A percentile compares a stretch with the other conserved stretches of the same genome.
Conservation (phyloP, 2,329 filamentous ascomycete genomes). For the Stemphylium vesicarium region DNA sequence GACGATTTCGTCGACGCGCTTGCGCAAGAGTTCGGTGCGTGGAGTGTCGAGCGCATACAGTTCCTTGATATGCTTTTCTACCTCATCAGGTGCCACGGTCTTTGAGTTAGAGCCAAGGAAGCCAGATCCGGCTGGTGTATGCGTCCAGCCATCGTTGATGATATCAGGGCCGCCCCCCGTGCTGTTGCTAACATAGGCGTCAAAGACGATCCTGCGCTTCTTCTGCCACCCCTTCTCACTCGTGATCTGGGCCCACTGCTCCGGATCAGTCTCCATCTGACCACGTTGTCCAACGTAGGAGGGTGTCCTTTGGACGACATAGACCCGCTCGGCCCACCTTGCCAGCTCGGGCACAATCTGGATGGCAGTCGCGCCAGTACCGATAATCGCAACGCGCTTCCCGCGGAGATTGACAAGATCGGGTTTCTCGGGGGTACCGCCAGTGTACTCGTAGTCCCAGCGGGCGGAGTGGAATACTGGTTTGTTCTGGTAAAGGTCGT, state of each 20-base stretch:
- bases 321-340: constrained; percentile 58
- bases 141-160: constrained; percentile 59
- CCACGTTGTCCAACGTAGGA: constrained; percentile 49
- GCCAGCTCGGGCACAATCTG: constrained; percentile 50
- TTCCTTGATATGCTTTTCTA: not conserved
- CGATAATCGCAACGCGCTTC: constrained; percentile 44
- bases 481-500: constrained; percentile 18
- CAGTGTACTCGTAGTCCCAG: constrained; percentile 36
- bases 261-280: constrained; percentile 20
- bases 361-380: constrained; percentile 42
- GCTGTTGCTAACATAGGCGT: constrained; percentile 17
- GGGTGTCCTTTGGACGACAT: constrained; percentile 64
- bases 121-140: constrained; percentile 20
- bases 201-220: constrained; percentile 54
- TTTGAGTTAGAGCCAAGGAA: constrained; percentile 20
- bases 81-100: constrained; percentile 4
- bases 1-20: constrained; percentile 54
- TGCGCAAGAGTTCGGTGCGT: constrained; percentile 52
- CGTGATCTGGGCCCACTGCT: not conserved
- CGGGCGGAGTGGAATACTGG: constrained; percentile 40
- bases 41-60: not conserved
- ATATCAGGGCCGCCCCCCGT: constrained; percentile 44
- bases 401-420: constrained; percentile 43
- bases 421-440: constrained; percentile 25
- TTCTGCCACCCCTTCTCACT: constrained; percentile 57